Evolutionary conservation across 371 early-diverging fungal genomes (phyloP), one percentile per base, ranked within the genome.

Genomic region (Rhizopus microsporus): DNA sequence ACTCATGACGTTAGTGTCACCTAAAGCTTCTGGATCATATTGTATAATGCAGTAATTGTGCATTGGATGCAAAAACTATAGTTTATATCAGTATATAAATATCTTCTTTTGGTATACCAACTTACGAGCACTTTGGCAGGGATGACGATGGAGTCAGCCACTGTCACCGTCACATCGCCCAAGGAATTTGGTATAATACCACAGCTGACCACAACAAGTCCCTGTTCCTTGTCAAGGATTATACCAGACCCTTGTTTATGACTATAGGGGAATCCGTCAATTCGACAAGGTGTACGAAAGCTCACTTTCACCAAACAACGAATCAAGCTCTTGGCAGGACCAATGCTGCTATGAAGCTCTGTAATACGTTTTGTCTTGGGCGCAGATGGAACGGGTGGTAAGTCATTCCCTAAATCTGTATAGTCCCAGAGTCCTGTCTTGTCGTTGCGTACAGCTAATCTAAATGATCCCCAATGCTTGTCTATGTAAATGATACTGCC

Each of bases 371-470:
- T 82, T 13, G 84, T 83, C 0, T 74, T 71, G 0, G 82, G 72
- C 57, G 84, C 81, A 17, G 87, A 78, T 12, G 68, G 69, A 53
- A 80, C 82, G 3, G 82, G 72, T n/a, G 77, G 74, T 12, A 74
- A 56, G 7, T 64, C 56, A 1, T 59, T 57, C 3, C 66, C 71
- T 29, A 91, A 68, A 48, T 86, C 83, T 0, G 85, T 86, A 60
- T 78, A 91, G 57, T 91, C 89, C 93, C 93, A 93, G 3, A 84
- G 54, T 5, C 93, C 93, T 5, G 87, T 90, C 3, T 62, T 63
- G 71, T 87, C 93, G 55, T 92, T 91, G 43, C 94, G 77, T 17
- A 85, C 83, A 8, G 89, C 90, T 60, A 91, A 49, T 44, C 89
- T 73, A 68, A 91, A 90, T n/a, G 75, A 61, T 35, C 83, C 78